Percentiles rank a stretch among this genome's conserved stretches.
phyloP scores from a whole-genome alignment of 2,329 filamentous ascomycete genomes.

The Venturia nashicola region DNA sequence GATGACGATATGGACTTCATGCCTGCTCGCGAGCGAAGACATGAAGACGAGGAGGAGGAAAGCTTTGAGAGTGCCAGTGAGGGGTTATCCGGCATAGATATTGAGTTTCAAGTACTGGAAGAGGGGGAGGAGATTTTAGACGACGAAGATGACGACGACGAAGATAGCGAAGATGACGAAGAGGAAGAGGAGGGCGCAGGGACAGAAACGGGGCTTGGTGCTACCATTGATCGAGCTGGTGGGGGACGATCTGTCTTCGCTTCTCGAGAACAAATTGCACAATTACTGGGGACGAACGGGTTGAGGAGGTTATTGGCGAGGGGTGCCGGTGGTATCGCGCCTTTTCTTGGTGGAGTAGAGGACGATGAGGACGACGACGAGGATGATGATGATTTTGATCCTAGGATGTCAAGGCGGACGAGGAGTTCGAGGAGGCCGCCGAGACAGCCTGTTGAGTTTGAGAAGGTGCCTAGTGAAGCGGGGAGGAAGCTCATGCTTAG shows the following conservation, averaged over 20 bases:
- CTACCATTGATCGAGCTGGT: not conserved
- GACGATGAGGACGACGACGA: conserved; percentile 6
- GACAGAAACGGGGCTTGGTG: conserved; percentile 18
- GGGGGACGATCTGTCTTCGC: not conserved
- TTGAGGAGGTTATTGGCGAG: conserved; percentile 11
- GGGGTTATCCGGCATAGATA: conserved; percentile 3
- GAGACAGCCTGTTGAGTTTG: conserved; percentile 36
- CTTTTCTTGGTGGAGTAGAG: conserved; percentile 31
- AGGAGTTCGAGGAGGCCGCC: conserved; percentile 17
- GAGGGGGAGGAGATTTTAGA: conserved; percentile 22
- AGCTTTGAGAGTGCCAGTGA: conserved; percentile 1
- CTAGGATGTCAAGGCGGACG: conserved; percentile 21
- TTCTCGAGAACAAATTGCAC: not conserved
- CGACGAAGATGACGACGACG: conserved; percentile 31
- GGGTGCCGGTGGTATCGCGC: conserved; percentile 39
- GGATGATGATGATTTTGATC: conserved; percentile 11
- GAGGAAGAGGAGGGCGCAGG: conserved; percentile 24
- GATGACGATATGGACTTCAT: conserved; percentile 9
- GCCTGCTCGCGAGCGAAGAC: not conserved
- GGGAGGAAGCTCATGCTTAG: conserved; percentile 70
- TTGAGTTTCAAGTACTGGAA: conserved; percentile 5
- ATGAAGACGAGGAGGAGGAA: conserved; percentile 5
- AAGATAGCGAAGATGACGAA: conserved; percentile 24
- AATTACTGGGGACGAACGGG: not conserved
- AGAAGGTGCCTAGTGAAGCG: conserved; percentile 71